Evolutionary conservation across 1,284 basidiomycete species (phyloP).

Genomic region (Ustilago hordei): DNA sequence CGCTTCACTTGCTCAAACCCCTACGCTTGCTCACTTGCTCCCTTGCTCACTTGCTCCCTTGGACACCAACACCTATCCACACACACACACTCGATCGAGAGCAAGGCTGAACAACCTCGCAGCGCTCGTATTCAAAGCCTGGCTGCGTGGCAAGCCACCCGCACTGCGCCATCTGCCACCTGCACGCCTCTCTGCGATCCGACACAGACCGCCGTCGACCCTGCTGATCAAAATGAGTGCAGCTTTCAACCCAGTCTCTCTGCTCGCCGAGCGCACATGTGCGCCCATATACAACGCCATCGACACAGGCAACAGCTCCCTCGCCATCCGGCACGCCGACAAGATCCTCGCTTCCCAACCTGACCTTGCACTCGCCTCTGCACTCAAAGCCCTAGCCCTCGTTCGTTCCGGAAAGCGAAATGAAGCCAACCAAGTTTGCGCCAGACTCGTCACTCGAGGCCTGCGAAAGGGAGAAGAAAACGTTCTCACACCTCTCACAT

Average conservation of each 20-base stretch:
- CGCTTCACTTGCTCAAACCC: background rate
- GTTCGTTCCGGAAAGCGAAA: slow-evolving; percentile 83
- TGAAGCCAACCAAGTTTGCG: slow-evolving; percentile 81
- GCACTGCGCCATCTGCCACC: slow-evolving; percentile 1
- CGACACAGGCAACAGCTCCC: slow-evolving; percentile 51
- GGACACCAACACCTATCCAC: background rate
- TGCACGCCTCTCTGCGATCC: slow-evolving; percentile 16
- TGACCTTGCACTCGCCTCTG: slow-evolving; percentile 58
- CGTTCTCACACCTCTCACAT: slow-evolving; percentile 81
- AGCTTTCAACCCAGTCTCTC: slow-evolving; percentile 44
- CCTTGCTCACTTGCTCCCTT: too few relatives aligned
- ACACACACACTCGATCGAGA: background rate
- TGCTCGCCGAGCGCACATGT: slow-evolving; percentile 57
- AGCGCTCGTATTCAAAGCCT: slow-evolving; percentile 4
- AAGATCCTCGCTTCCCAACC: slow-evolving; percentile 47
- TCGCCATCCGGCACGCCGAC: slow-evolving; percentile 49
- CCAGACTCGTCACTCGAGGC: slow-evolving; percentile 82
- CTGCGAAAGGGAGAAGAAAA: slow-evolving; percentile 63
- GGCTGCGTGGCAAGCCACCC: slow-evolving; percentile 7
- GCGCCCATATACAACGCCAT: slow-evolving; percentile 56
- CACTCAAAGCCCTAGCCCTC: slow-evolving; percentile 84
- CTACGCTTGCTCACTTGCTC: background rate
- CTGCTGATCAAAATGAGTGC: slow-evolving; percentile 23
- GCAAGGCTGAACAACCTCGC: slow-evolving; percentile 18
- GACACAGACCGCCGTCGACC: slow-evolving; percentile 13